Evolutionary conservation across 2,329 filamentous ascomycete genomes (phyloP).

Genomic region (Penicillium sp.): DNA sequence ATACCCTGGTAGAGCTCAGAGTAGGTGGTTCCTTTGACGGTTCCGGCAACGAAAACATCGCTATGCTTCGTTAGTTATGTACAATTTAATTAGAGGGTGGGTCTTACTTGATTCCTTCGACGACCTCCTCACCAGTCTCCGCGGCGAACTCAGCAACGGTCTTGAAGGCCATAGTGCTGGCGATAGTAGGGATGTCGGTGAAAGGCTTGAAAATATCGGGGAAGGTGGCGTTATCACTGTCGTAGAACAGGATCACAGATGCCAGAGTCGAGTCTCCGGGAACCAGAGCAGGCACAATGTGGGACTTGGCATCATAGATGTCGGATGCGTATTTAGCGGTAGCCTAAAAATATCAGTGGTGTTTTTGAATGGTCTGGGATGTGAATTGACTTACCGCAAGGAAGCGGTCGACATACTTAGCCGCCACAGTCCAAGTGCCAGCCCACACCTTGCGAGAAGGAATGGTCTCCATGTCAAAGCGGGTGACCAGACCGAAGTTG

Average conservation of each 20-base stretch:
- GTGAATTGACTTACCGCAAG: conserved; percentile 17
- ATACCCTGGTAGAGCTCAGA: conserved; percentile 38
- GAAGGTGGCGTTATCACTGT: conserved; percentile 31
- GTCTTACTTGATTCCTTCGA: conserved; percentile 34
- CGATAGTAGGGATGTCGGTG: conserved; percentile 36
- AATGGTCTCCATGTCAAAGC: conserved; percentile 40
- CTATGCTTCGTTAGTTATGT: conserved; percentile 7
- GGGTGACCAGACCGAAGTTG: conserved; percentile 47
- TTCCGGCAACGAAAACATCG: conserved; percentile 40
- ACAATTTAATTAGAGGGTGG: not conserved
- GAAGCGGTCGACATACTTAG: conserved; percentile 27
- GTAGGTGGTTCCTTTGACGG: conserved; percentile 30
- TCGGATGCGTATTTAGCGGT: conserved; percentile 27
- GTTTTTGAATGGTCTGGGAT: not conserved
- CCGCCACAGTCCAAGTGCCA: conserved; percentile 28
- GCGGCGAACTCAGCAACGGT: conserved; percentile 35
- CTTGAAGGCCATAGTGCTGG: conserved; percentile 38
- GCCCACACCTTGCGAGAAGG: conserved; percentile 35
- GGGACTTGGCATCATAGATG: conserved; percentile 32
- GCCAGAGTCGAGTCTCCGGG: conserved; percentile 30
- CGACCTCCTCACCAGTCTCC: conserved; percentile 35
- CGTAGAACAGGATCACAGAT: conserved; percentile 41
- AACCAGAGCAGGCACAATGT: conserved; percentile 32
- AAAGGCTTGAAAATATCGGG: conserved; percentile 38
- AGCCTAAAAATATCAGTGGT: conserved; percentile 20